Percentiles rank a stretch among this genome's conserved stretches.
Evolutionary conservation across 306 rosid genomes (phyloP).

Genomic region (Leucaena leucocephala): DNA sequence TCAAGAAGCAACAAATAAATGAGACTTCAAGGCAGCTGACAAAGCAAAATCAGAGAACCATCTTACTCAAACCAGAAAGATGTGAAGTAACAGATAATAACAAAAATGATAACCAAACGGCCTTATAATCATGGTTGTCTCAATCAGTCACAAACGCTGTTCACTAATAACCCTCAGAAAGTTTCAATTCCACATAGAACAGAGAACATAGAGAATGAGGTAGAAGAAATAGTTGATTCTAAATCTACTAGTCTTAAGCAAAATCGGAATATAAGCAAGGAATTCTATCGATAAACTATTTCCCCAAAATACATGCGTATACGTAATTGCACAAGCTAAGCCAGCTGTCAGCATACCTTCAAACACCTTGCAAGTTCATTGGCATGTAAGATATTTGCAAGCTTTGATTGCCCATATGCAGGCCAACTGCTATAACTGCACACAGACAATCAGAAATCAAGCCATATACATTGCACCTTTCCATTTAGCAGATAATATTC

Average conservation of each 20-base stretch:
- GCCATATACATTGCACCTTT: constrained; percentile 16
- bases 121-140: not conserved
- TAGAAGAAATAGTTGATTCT: constrained; percentile 8
- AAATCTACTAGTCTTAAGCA: constrained; percentile 4
- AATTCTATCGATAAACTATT: constrained; percentile 14
- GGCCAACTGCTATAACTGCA: constrained; percentile 64
- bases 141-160: not conserved
- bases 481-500: not conserved
- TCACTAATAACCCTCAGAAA: not conserved
- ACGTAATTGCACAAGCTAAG: constrained; percentile 33
- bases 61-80: not conserved
- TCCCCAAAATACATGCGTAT: constrained; percentile 19
- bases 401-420: constrained; percentile 96
- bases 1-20: constrained; percentile 40
- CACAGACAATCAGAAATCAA: constrained; percentile 8
- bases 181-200: constrained; percentile 20
- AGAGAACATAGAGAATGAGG: constrained; percentile 2
- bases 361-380: constrained; percentile 71
- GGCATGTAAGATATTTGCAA: constrained; percentile 84
- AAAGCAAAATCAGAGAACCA: constrained; percentile 7
- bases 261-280: not conserved
- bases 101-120: constrained; percentile 1
- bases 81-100: not conserved
- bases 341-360: constrained; percentile 49
- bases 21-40: constrained; percentile 13